Base-by-base conservation (phyloP, 805 yeast genomes). In the Yarrowia alimentaria region DNA sequence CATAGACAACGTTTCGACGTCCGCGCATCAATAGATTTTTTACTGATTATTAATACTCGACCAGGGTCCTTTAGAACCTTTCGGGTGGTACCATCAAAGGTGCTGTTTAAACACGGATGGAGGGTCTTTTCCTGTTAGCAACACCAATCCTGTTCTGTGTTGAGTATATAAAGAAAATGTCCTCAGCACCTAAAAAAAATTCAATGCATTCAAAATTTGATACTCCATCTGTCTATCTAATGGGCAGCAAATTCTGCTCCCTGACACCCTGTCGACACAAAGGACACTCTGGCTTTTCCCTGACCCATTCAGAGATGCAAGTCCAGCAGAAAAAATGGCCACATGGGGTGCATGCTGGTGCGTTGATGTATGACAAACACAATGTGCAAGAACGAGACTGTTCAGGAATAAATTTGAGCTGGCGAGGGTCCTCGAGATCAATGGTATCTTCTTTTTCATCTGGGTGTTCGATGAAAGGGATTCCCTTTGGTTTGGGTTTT, bases 321-420 rank as follows among this genome's bases (percentile, higher is more conserved):
- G 71, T 73, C 97, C 98, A 91, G 67, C 99, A 91, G 64, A 86
- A 91, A 12, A 87, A 53, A 64, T 91, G 99, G 0, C 98, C 99
- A 67, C 99, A 91, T 4, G 81, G 77, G 0, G 95, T 88, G 54
- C 86, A 78, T 1, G 95, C 72, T 4, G 99, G 98, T 55, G 85
- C 78, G 1, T 68, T 72, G 93, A 91, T 85, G 12, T 76, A 72
- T 7, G 85, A 81, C 18, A 91, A 72, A 63, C 99, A 91, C 16
- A 93, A 72, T 75, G 89, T 83, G 62, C 99, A 91, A 32, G 75
- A 73, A 49, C 97, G 73, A 1, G 94, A 80, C 19, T 68, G 65
- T 53, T 74, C 80, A 0, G 90, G 84, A 8, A 91, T 78, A 61
- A 79, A 90, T 4, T 85, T 81, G 47, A 90, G 68, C 6, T 68